Evolutionary conservation across 192 early-diverging fungal genomes (phyloP), one percentile per base, ranked within the genome.

Genomic region (Linnemannia elongata): DNA sequence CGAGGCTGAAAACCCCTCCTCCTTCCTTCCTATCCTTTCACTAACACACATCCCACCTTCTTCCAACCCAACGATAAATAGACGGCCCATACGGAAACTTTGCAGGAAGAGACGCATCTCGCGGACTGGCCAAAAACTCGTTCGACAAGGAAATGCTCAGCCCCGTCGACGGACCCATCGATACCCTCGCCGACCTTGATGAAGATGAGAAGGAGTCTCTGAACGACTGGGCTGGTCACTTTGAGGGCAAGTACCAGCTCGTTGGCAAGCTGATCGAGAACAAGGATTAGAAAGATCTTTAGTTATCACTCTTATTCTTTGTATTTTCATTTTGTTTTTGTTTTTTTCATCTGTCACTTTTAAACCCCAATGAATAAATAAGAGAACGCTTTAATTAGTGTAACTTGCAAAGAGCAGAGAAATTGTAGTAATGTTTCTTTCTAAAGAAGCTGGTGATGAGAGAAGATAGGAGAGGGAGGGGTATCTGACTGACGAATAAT

Each of bases 81-180:
- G 96, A 90, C 22, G 97, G 97, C 7, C 97, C 96, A n/a, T 99
- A 99, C 82, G 95, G 93, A 41, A 98, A 97, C 92, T 99, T 98
- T 94, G 94, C 97, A 9, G 98, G 98, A 3, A 93, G 95, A n/a
- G 98, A 99, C 90, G 97, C 98, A 22, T 97, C 97, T 27, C 93
- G 98, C 42, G 97, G 98, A 0, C 88, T 99, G 75, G 96, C 97
- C 49, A 94, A 97, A 84, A 91, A 95, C 75, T 95, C 95, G 66
- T 98, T 99, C 82, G 96, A 97, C 78, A 88, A 82, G 68, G 90
- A 91, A 15, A 92, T 98, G 90, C 75, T 99, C 74, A 83, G 90
- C 2, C 91, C 92, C n/a, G 55, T 94, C 30, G 92, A 96, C 47
- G 91, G 86, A 24, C 94, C 96, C 1, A 92, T 99, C 57, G 98